Evolutionary conservation across 2,329 filamentous ascomycete genomes (phyloP).

Genomic region (Emmonsia crescens): DNA sequence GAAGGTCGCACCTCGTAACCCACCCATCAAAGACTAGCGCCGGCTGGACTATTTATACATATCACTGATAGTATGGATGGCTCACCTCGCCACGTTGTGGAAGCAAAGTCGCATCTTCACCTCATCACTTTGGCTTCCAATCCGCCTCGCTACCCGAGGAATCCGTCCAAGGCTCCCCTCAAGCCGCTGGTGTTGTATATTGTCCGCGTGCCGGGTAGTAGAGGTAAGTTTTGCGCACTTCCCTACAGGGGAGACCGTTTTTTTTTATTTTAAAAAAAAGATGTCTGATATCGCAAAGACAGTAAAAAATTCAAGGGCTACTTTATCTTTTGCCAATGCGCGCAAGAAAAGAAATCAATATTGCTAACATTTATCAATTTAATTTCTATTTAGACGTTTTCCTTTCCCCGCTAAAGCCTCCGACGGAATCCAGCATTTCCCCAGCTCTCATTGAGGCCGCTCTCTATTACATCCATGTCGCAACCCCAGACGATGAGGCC

Average conservation of each 20-base stretch:
- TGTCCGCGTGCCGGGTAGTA: conserved; percentile 79
- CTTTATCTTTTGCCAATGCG: too few species aligned
- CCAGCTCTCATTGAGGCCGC: conserved; percentile 76
- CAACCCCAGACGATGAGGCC: conserved; percentile 48
- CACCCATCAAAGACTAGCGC: background rate
- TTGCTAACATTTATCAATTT: background rate
- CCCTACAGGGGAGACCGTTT: background rate
- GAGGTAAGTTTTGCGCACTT: conserved; percentile 45
- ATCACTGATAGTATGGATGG: background rate
- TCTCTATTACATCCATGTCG: conserved; percentile 82
- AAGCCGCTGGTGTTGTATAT: conserved; percentile 80
- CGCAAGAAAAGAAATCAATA: background rate
- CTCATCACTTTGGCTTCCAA: conserved; percentile 74
- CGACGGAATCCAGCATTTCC: conserved; percentile 70
- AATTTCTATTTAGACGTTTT: conserved; percentile 60
- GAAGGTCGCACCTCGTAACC: background rate
- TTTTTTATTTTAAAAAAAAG: too few species aligned
- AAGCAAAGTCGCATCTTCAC: conserved; percentile 72
- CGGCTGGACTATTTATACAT: background rate
- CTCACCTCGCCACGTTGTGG: conserved; percentile 32
- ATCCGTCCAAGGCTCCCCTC: conserved; percentile 56
- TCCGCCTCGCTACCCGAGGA: conserved; percentile 74
- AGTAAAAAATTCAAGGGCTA: background rate
- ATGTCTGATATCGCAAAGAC: conserved; percentile 8
- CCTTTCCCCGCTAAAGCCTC: conserved; percentile 80